Conservation (phyloP, 1,139 yeast genomes). For the Blastobotrys aristatus region DNA sequence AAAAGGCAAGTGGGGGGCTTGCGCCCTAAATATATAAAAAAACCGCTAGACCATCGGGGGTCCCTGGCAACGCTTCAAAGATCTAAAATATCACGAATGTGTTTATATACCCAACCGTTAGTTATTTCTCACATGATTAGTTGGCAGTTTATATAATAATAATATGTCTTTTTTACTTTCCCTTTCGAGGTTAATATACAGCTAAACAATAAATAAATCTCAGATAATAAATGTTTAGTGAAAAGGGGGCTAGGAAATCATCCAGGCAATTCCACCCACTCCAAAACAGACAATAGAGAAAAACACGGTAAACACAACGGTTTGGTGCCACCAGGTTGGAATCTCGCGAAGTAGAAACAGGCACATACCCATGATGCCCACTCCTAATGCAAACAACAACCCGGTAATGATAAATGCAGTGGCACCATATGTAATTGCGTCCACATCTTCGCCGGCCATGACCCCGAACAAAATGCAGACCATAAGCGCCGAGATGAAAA, state of each 20-base stretch:
- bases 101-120: too few species aligned
- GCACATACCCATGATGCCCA: slow-evolving; percentile 38
- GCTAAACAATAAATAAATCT: too few species aligned
- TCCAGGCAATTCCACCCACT: slow-evolving; percentile 43
- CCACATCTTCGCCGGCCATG: slow-evolving; percentile 36
- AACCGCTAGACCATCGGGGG: too few species aligned
- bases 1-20: too few species aligned
- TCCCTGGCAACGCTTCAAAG: too few species aligned
- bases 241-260: slow-evolving; percentile 19
- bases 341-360: slow-evolving; percentile 39
- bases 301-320: slow-evolving; percentile 36
- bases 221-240: too few species aligned
- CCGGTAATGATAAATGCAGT: slow-evolving; percentile 30
- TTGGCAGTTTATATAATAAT: too few species aligned
- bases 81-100: too few species aligned
- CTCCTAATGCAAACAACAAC: slow-evolving; percentile 35
- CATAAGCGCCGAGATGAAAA: slow-evolving; percentile 42
- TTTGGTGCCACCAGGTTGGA: slow-evolving; percentile 41
- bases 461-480: slow-evolving; percentile 47
- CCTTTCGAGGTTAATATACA: too few species aligned
- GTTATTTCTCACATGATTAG: too few species aligned
- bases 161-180: too few species aligned
- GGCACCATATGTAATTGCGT: slow-evolving; percentile 24
- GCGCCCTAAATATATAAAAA: too few species aligned
- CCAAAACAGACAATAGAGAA: slow-evolving; percentile 41